Evolutionary conservation across 176 grass and related monocot species (phyloP).

Genomic region (Phyllostachys edulis): DNA sequence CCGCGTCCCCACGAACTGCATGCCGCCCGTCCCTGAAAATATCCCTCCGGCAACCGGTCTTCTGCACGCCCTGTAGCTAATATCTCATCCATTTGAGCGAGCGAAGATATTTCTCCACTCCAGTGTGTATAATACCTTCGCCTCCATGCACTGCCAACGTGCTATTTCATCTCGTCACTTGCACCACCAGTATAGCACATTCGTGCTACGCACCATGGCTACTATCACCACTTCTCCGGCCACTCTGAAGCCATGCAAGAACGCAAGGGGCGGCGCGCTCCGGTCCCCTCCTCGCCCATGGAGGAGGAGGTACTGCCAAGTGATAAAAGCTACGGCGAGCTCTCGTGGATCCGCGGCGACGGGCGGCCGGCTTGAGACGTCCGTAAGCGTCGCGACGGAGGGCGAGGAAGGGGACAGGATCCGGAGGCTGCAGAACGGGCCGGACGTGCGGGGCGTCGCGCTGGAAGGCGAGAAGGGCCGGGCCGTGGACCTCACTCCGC

Average conservation of each 20-base stretch:
- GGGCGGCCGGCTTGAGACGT: background rate
- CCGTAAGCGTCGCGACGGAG: no score
- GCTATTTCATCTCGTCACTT: background rate
- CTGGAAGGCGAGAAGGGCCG: conserved; percentile 75
- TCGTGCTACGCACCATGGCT: conserved; percentile 8
- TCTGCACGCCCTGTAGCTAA: background rate
- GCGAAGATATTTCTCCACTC: conserved; percentile 22
- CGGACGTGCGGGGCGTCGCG: conserved; percentile 77
- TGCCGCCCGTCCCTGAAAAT: background rate
- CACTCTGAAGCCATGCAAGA: conserved; percentile 31
- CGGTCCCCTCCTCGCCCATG: background rate
- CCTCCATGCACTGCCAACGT: background rate
- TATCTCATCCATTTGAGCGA: background rate
- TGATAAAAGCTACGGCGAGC: background rate
- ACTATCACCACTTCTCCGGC: conserved; percentile 21
- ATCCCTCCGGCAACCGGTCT: conserved; percentile 7
- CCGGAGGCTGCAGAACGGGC: conserved; percentile 72
- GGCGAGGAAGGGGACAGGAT: conserved; percentile 48
- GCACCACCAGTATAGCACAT: background rate
- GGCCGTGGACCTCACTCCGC: conserved; percentile 73
- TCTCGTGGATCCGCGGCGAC: background rate
- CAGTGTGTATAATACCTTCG: background rate
- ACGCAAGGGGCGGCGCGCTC: background rate
- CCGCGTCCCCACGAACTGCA: conserved; percentile 4
- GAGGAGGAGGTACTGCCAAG: background rate